Percentiles rank a stretch among this genome's conserved stretches.
Conservation (phyloP, 2,329 filamentous ascomycete species). For the Neonectria neomacrospora region DNA sequence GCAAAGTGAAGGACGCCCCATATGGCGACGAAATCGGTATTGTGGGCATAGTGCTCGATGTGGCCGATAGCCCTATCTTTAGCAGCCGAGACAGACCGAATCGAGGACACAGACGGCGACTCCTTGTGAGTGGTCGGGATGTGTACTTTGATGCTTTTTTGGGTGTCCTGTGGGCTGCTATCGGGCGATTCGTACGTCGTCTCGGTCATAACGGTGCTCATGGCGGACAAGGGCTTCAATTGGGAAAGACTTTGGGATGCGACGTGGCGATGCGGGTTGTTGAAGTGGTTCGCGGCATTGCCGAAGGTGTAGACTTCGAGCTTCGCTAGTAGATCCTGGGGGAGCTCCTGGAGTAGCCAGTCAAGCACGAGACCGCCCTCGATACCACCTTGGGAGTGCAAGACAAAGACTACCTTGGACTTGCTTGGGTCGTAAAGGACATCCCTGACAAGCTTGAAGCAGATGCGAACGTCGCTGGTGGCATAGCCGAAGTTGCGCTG, state of each 20-base stretch:
- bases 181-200: conserved; percentile 46
- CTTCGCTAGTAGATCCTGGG: conserved; percentile 72
- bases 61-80: conserved; percentile 69
- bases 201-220: conserved; percentile 51
- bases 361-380: conserved; percentile 79
- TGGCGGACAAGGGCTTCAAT: conserved; percentile 49
- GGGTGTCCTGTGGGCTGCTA: conserved; percentile 35
- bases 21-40: conserved; percentile 76
- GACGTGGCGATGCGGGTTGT: conserved; percentile 72
- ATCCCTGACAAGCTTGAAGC: conserved; percentile 71
- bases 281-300: conserved; percentile 83
- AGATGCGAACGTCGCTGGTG: conserved; percentile 72
- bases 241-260: conserved; percentile 54
- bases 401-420: conserved; percentile 77
- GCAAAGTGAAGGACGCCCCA: conserved; percentile 80
- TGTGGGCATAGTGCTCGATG: conserved; percentile 85
- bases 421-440: conserved; percentile 70
- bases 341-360: conserved; percentile 78
- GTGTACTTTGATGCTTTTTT: conserved; percentile 27
- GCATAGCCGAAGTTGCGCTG: conserved; percentile 80
- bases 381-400: conserved; percentile 83
- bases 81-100: conserved; percentile 51
- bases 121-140: conserved; percentile 31
- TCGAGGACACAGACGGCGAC: conserved; percentile 46
- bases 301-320: conserved; percentile 84